These are phyloP conservation scores for Neohortaea acidophila DNA, from an alignment of 495 filamentous ascomycete genomes.

Conservation along the genomic window DNA sequence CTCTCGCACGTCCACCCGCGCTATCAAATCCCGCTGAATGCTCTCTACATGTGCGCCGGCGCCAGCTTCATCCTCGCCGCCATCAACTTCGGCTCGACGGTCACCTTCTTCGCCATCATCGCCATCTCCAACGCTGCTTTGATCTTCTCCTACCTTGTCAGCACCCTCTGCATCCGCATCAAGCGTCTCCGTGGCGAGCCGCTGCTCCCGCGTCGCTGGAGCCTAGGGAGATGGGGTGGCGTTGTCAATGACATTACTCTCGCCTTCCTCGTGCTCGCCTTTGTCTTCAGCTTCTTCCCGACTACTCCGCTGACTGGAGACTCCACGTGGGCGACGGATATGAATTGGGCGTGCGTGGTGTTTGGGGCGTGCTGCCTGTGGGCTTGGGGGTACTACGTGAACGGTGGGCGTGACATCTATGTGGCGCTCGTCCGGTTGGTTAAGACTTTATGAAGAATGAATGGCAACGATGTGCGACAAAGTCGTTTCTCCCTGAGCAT, in stretches of 20 bases:
- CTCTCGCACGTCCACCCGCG: slow-evolving; percentile 1
- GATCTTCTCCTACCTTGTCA: slow-evolving; percentile 14
- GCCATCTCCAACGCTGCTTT: slow-evolving; percentile 22
- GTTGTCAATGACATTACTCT: slow-evolving; percentile 16
- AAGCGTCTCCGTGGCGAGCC: slow-evolving; percentile 7
- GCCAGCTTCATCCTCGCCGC: slow-evolving; percentile 28
- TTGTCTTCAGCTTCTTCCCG: slow-evolving; percentile 16
- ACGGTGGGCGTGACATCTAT: too few relatives aligned
- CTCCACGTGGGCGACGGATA: slow-evolving; percentile 2
- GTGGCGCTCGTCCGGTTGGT: too few relatives aligned
- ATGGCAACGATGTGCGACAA: too few relatives aligned
- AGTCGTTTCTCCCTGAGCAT: too few relatives aligned
- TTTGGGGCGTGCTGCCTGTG: too few relatives aligned
- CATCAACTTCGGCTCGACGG: slow-evolving; percentile 36
- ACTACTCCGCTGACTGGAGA: background rate
- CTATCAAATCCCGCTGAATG: slow-evolving; percentile 12
- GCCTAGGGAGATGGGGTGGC: slow-evolving; percentile 9
- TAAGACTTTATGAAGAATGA: too few relatives aligned
- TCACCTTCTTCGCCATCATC: slow-evolving; percentile 36
- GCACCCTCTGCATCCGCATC: slow-evolving; percentile 6
- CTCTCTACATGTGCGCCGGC: slow-evolving; percentile 24
- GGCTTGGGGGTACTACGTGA: too few relatives aligned
- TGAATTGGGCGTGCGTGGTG: slow-evolving; percentile 17
- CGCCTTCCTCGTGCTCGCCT: slow-evolving; percentile 13
- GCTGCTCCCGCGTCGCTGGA: slow-evolving; percentile 8